phyloP scores from a whole-genome alignment of 1,139 yeast genomes.

The Blastobotrys niveus region DNA sequence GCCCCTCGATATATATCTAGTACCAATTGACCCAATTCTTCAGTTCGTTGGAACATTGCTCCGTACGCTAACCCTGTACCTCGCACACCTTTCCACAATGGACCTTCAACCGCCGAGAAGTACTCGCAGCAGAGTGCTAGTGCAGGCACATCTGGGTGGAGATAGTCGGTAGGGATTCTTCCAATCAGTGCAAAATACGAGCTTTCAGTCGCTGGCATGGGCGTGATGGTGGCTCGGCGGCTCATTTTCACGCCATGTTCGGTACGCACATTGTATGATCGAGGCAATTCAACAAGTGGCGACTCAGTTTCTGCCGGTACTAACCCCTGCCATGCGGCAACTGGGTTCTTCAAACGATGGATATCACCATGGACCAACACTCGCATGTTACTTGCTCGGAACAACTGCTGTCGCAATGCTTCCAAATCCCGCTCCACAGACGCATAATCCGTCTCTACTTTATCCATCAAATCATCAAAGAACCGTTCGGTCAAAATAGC shows the following conservation, averaged over 20 bases:
- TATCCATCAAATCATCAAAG: constrained; percentile 41
- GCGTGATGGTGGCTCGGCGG: constrained; percentile 55
- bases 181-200: constrained; percentile 64
- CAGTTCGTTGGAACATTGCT: constrained; percentile 52
- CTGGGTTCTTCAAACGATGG: constrained; percentile 45
- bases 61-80: constrained; percentile 97
- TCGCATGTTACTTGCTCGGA: constrained; percentile 56
- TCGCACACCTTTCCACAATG: constrained; percentile 93
- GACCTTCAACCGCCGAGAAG: constrained; percentile 88
- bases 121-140: constrained; percentile 71
- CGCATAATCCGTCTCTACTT: constrained; percentile 41
- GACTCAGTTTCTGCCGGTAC: constrained; percentile 19
- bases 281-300: constrained; percentile 17
- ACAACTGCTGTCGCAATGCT: constrained; percentile 50
- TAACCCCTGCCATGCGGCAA: constrained; percentile 56
- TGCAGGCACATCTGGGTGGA: constrained; percentile 62
- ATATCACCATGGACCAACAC: constrained; percentile 70
- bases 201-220: constrained; percentile 84
- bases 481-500: constrained; percentile 56
- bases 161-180: constrained; percentile 57
- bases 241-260: constrained; percentile 50
- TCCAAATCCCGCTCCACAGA: constrained; percentile 52
- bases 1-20: constrained; percentile 77
- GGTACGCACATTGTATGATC: constrained; percentile 51
- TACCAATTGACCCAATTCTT: constrained; percentile 63